phyloP scores from a whole-genome alignment of 371 early-diverging fungal species.

The Syncephalastrum monosporum region DNA sequence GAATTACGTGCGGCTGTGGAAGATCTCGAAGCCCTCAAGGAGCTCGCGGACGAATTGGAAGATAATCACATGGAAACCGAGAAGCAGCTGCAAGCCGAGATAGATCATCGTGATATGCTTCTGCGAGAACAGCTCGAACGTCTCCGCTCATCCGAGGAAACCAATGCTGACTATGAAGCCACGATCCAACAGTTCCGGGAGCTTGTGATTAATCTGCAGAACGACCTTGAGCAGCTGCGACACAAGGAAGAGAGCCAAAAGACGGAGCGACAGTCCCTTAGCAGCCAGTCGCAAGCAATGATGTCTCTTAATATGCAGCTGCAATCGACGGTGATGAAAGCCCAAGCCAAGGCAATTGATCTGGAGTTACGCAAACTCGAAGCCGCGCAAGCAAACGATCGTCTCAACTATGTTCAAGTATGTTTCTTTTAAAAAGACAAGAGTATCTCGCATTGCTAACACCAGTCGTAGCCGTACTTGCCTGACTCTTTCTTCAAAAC shows the following conservation, averaged over 20 bases:
- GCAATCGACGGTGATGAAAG: conserved; percentile 79
- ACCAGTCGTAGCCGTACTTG: conserved; percentile 64
- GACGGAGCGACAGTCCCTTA: conserved; percentile 50
- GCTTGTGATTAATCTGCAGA: conserved; percentile 75
- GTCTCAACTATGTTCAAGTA: conserved; percentile 63
- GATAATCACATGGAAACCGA: conserved; percentile 87
- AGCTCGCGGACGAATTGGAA: conserved; percentile 90
- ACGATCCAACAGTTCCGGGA: conserved; percentile 90
- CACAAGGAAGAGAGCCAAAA: conserved; percentile 61
- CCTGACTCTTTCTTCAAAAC: conserved; percentile 82
- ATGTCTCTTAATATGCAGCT: conserved; percentile 78
- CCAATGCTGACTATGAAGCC: conserved; percentile 80
- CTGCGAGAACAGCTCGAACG: conserved; percentile 63
- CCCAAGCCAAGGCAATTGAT: conserved; percentile 88
- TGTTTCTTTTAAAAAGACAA: not conserved
- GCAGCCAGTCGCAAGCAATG: conserved; percentile 82
- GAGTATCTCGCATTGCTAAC: no score
- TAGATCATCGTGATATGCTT: conserved; percentile 67
- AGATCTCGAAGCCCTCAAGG: conserved; percentile 88
- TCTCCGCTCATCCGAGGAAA: conserved; percentile 70
- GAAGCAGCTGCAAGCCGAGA: conserved; percentile 82
- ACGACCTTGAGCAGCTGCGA: conserved; percentile 69
- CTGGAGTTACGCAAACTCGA: conserved; percentile 87
- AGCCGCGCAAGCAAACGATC: conserved; percentile 77
- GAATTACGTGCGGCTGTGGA: conserved; percentile 76